These are phyloP conservation scores for Lichtheimia ramosa DNA, from an alignment of 371 early-diverging fungal genomes.

Conservation along the genomic window DNA sequence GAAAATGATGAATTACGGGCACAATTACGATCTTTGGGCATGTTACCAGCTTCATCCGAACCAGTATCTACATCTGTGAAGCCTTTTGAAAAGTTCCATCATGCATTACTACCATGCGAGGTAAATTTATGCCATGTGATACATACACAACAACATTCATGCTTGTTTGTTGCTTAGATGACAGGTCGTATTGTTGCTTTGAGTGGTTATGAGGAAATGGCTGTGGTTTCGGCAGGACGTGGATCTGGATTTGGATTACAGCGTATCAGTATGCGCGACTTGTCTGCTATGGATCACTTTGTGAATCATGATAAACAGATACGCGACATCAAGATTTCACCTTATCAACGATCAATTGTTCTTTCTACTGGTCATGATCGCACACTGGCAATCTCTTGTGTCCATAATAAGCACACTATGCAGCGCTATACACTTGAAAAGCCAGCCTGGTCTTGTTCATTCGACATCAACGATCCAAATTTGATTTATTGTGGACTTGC, in stretches of 20 bases:
- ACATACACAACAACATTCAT: background rate
- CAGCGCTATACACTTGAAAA: slow-evolving; percentile 16
- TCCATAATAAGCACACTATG: slow-evolving; percentile 12
- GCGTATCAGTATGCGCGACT: slow-evolving; percentile 14
- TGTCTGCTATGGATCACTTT: slow-evolving; percentile 9
- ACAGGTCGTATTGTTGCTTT: slow-evolving; percentile 7
- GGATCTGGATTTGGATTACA: slow-evolving; percentile 6
- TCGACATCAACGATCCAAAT: slow-evolving; percentile 25
- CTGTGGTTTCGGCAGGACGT: slow-evolving; percentile 3
- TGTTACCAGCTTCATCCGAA: background rate
- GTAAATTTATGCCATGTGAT: background rate
- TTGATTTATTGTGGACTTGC: slow-evolving; percentile 38
- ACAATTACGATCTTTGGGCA: background rate
- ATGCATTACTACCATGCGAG: slow-evolving; percentile 1
- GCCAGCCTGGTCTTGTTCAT: slow-evolving; percentile 35
- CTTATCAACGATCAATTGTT: slow-evolving; percentile 2
- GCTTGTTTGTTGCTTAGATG: background rate
- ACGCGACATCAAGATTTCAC: slow-evolving; percentile 21
- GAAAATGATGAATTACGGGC: background rate
- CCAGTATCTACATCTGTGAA: background rate
- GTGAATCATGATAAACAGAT: slow-evolving; percentile 14
- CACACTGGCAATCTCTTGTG: slow-evolving; percentile 13
- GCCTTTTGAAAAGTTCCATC: background rate
- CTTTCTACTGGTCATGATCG: slow-evolving; percentile 24
- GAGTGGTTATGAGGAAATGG: slow-evolving; percentile 10